phyloP scores from a whole-genome alignment of 169 alveolate species.

The Pseudocohnilembus persalinus region DNA sequence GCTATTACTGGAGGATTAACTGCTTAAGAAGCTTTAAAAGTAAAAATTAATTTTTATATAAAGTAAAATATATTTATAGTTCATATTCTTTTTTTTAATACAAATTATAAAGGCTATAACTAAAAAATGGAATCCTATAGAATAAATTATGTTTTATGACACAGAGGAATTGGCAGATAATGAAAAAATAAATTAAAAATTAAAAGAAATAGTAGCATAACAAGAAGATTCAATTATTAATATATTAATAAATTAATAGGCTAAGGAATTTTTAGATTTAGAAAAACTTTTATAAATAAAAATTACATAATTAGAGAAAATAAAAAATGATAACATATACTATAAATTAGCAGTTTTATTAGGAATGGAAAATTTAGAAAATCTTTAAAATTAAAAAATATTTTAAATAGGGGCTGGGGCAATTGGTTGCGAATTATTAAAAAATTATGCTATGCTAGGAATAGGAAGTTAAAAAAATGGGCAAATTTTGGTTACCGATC shows the following conservation, averaged over 20 bases:
- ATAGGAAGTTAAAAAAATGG: conserved; percentile 63
- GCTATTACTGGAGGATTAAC: conserved; percentile 83
- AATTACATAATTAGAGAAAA: conserved; percentile 3
- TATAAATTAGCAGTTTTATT: conserved; percentile 44
- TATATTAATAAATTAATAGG: not conserved
- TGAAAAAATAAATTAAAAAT: too few relatives aligned
- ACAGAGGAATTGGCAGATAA: conserved; percentile 60
- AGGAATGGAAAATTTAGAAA: conserved; percentile 43
- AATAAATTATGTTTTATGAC: conserved; percentile 63
- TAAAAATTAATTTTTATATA: too few relatives aligned
- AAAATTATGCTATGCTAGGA: conserved; percentile 79
- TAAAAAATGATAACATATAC: conserved; percentile 19
- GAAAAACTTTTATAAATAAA: conserved; percentile 11
- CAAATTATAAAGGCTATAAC: conserved; percentile 67
- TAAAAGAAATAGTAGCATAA: too few relatives aligned
- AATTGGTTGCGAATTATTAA: conserved; percentile 83
- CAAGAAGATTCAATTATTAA: too few relatives aligned
- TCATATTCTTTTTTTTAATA: too few relatives aligned
- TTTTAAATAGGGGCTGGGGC: conserved; percentile 88
- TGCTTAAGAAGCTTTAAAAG: conserved; percentile 66
- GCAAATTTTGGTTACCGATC: conserved; percentile 75
- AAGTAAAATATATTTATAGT: too few relatives aligned
- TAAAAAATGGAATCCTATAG: conserved; percentile 71
- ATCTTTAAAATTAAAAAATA: conserved; percentile 43
- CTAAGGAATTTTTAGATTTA: not conserved